Evolutionary conservation across 768 basidiomycete genomes (phyloP), one percentile per base, ranked within the genome.

Genomic region (Tylopilus cervinicoccineus): DNA sequence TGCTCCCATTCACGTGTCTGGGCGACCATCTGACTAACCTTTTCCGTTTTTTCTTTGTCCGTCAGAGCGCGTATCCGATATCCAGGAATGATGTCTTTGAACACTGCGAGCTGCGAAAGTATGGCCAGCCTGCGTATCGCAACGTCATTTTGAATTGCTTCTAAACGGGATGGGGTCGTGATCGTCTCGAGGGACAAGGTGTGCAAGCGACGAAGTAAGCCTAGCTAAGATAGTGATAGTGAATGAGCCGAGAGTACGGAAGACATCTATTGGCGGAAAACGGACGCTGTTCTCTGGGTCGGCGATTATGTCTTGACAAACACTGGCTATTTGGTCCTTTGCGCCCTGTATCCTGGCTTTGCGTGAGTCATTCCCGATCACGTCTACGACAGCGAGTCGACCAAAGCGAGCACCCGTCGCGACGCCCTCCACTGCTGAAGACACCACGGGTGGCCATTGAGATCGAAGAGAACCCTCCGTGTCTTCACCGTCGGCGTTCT

Each of bases 251-350:
- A 47, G 41, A 47, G 38, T 53, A 36, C 24, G 19, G 3, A 45
- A 48, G 43, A 22, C 16, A 28, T 36, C 48, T n/a, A 26, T 44
- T 5, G 33, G 29, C n/a, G 22, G 48, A 8, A 40, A 34, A 74
- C 87, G 62, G 64, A 96, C 94, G 51, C 85, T 90, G 61, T 92
- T 93, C 71, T 99, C 96, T 22, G 95, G 95, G 54, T 98, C 95
- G 20, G 88, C 80, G 40, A 96, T 72, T 45, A 98, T 89, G 58
- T 97, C 95, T 61, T 96, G 92, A 63, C 93, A 96, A 27, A 97
- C 81, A 24, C 78, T 75, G 1, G 93, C 96, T 53, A 98, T 90
- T 70, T 98, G 93, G 62, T 96, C 93, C 59, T 95, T 92, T 13
- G 94, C 94, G 34, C 75, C 74, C 55, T 83, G 81, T 54, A 96